phyloP scores from a whole-genome alignment of 495 filamentous ascomycete genomes.

The Cercophora scortea region DNA sequence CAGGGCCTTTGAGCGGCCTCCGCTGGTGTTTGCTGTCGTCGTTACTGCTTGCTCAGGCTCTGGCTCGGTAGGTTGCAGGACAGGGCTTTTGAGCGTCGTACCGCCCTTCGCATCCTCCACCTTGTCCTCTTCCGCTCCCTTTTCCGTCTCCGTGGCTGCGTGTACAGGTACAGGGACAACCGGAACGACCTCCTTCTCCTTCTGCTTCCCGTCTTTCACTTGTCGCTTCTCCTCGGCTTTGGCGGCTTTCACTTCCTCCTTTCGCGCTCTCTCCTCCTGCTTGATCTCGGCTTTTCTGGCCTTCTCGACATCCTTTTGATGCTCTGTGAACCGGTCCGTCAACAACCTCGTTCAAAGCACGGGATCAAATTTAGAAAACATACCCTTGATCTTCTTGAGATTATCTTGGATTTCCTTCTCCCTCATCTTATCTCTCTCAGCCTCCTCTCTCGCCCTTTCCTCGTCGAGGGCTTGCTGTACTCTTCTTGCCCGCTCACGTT shows the following conservation, averaged over 20 bases:
- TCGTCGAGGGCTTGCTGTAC: conserved; percentile 43
- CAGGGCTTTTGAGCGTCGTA: neutral
- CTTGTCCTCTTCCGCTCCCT: neutral
- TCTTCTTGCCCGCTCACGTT: conserved; percentile 54
- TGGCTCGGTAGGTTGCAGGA: neutral
- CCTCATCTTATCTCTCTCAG: conserved; percentile 32
- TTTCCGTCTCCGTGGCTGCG: neutral
- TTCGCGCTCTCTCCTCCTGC: conserved; percentile 38
- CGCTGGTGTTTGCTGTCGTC: neutral
- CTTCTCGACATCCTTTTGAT: conserved; percentile 45
- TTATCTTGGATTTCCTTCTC: conserved; percentile 39
- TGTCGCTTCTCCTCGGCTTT: conserved; percentile 42
- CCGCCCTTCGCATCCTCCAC: neutral
- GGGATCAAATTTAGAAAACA: conserved; percentile 1
- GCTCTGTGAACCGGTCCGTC: conserved; percentile 23
- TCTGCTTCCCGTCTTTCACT: conserved; percentile 35
- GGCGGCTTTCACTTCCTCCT: conserved; percentile 43
- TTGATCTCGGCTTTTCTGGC: conserved; percentile 43
- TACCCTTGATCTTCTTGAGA: conserved; percentile 35
- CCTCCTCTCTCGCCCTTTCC: conserved; percentile 38
- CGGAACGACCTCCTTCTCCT: conserved; percentile 8
- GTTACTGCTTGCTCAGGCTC: neutral
- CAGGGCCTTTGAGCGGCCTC: conserved; percentile 4
- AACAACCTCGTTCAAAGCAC: conserved; percentile 2
- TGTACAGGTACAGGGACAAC: neutral